Evolutionary conservation across 306 rosid species (phyloP), one percentile per base, ranked within the genome.

Genomic region (Corylus avellana): DNA sequence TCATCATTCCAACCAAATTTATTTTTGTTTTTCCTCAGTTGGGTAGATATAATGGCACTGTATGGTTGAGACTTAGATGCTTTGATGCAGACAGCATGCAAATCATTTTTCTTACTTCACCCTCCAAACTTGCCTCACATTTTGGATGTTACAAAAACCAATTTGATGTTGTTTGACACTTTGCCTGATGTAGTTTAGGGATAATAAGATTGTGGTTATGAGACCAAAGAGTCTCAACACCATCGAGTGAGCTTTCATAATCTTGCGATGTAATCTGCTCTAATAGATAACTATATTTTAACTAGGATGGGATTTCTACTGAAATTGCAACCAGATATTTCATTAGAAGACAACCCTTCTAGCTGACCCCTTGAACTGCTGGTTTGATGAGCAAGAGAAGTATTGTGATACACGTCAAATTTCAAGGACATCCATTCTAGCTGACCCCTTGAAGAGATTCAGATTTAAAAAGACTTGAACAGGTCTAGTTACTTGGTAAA

Each of bases 81-180:
- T 63, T 14, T 63, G 70, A 63, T 42, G 72, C 51, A 68, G 72
- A 46, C 29, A 44, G 42, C 32, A 42, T 42, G 51, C 72, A 68
- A 42, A 13, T 68, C 72, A 42, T 42, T 5, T 22, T 68, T 42
- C 51, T 42, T 39, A 42, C 11, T 37, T 35, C 46, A 35, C 22
- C 48, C 70, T 64, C 46, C 70, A 64, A 64, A 37, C 46, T 14
- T 35, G 70, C 37, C 37, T 8, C 25, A 70, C 10, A 72, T 50
- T 17, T 32, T 35, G 49, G 14, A 39, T 58, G 66, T 25, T 25
- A 11, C 11, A 8, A 25, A 9, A 59, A 22, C 13, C 32, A 59
- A 10, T 20, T 58, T 8, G 6, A 17, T 16, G 49, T 32, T 67
- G 18, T 44, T 18, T 14, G n/a, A 39, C 50, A 32, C 22, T 56